A percentile compares a stretch with the other conserved stretches of the same genome.
Conservation (phyloP, 208 protist genomes). For the Phytomonas francai region DNA sequence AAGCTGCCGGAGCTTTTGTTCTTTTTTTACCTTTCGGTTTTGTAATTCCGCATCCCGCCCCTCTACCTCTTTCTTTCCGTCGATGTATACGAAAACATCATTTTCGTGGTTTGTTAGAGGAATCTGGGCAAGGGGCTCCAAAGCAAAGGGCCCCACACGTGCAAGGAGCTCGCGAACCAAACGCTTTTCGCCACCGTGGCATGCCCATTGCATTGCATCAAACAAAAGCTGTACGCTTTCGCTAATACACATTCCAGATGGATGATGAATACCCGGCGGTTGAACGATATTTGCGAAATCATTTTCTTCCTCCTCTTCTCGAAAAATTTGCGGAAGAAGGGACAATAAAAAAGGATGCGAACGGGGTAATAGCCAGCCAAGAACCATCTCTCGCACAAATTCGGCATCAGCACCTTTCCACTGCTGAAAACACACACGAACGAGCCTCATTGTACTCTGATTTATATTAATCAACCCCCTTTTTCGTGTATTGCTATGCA, state of each 20-base stretch:
- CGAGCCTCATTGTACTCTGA: too few species aligned
- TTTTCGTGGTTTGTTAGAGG: neutral
- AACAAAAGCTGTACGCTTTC: slow-evolving; percentile 22
- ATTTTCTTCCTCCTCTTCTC: neutral
- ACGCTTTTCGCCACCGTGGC: slow-evolving; percentile 28
- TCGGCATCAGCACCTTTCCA: neutral
- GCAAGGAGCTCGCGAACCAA: slow-evolving; percentile 29
- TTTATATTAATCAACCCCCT: too few species aligned
- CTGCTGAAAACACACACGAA: too few species aligned
- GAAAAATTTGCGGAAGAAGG: neutral
- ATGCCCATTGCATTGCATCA: slow-evolving; percentile 42
- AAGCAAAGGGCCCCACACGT: slow-evolving; percentile 11
- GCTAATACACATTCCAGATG: neutral
- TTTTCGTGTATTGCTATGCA: too few species aligned
- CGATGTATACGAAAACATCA: neutral
- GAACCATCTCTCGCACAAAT: slow-evolving; percentile 4
- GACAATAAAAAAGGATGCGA: neutral
- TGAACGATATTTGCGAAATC: too few species aligned
- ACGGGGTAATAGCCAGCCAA: neutral
- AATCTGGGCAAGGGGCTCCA: neutral
- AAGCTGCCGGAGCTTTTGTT: slow-evolving; percentile 9
- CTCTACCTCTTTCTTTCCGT: too few species aligned
- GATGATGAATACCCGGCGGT: too few species aligned
- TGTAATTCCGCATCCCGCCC: neutral
- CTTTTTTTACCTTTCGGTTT: neutral